phyloP scores from a whole-genome alignment of 805 yeast species.

The Myxozyma sirexii region DNA sequence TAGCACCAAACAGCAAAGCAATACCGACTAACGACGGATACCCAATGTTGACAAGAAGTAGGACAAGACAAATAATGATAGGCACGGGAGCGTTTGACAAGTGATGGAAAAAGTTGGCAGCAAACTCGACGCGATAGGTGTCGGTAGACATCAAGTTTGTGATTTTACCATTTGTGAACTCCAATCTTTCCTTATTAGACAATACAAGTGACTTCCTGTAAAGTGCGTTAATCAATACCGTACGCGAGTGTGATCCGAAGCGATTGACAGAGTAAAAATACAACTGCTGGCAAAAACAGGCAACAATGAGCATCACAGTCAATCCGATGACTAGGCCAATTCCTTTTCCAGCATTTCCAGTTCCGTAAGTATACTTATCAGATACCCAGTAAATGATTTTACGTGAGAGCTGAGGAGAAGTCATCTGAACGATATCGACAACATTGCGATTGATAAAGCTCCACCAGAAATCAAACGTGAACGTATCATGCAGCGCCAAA shows the following conservation, averaged over 20 bases:
- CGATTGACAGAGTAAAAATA: conserved; percentile 62
- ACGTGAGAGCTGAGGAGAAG: conserved; percentile 69
- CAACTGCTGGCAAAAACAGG: conserved; percentile 59
- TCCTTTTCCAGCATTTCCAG: conserved; percentile 54
- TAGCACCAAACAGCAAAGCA: conserved; percentile 49
- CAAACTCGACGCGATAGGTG: conserved; percentile 76
- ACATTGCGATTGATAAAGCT: conserved; percentile 41
- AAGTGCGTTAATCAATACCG: conserved; percentile 69
- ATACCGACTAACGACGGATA: conserved; percentile 72
- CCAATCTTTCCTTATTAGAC: conserved; percentile 58
- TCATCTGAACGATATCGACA: conserved; percentile 47
- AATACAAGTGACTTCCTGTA: conserved; percentile 68
- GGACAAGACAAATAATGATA: conserved; percentile 61
- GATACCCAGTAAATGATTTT: conserved; percentile 68
- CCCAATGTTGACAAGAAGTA: conserved; percentile 70
- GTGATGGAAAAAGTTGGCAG: conserved; percentile 68
- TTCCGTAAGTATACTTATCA: conserved; percentile 45
- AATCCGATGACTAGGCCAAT: conserved; percentile 61
- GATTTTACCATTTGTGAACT: conserved; percentile 67
- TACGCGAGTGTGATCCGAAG: conserved; percentile 73
- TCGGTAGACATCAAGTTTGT: conserved; percentile 83
- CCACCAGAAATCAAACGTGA: conserved; percentile 43
- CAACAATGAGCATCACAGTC: conserved; percentile 49
- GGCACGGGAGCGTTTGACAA: conserved; percentile 65
- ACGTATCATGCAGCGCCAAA: conserved; percentile 45